Conservation (phyloP, 1,284 basidiomycete genomes). For the Leccinum angustisporum region DNA sequence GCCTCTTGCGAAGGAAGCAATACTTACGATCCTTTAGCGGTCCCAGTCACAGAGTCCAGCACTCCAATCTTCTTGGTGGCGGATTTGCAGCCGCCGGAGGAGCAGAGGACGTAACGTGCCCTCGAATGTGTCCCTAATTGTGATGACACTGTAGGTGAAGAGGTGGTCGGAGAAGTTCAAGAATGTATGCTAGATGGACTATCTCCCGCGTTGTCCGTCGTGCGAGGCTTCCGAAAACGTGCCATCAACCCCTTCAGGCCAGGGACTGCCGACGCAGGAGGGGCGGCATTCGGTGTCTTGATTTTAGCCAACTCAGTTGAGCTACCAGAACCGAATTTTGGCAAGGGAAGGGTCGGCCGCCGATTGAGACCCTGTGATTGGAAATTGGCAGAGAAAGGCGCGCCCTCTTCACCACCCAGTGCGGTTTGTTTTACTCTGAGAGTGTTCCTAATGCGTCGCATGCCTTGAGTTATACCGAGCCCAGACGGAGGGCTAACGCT, state of each 20-base stretch:
- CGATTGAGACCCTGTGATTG: constrained; percentile 42
- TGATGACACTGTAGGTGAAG: constrained; percentile 33
- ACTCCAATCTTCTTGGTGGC: constrained; percentile 25
- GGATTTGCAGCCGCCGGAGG: constrained; percentile 7
- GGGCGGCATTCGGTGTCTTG: constrained; percentile 51
- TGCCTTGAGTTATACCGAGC: constrained; percentile 59
- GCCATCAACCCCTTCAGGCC: constrained; percentile 79
- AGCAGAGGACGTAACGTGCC: constrained; percentile 13
- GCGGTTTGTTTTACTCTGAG: constrained; percentile 58
- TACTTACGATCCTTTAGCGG: constrained; percentile 25
- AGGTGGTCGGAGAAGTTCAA: constrained; percentile 31
- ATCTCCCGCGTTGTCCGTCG: constrained; percentile 34
- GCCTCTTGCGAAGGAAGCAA: background rate
- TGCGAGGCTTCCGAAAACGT: constrained; percentile 67
- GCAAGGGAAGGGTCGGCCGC: constrained; percentile 37
- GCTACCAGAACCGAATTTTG: constrained; percentile 41
- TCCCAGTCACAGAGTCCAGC: constrained; percentile 15
- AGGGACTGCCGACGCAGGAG: constrained; percentile 68
- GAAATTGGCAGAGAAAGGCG: constrained; percentile 43
- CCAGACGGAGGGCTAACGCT: constrained; percentile 31
- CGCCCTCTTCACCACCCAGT: constrained; percentile 53
- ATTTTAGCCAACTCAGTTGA: constrained; percentile 52
- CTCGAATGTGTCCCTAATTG: constrained; percentile 35
- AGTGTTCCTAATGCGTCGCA: constrained; percentile 69
- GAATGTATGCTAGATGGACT: constrained; percentile 35